A percentile compares a stretch with the other conserved stretches of the same genome.
Evolutionary conservation across 306 rosid genomes (phyloP).

Genomic region (Citrullus amarus): DNA sequence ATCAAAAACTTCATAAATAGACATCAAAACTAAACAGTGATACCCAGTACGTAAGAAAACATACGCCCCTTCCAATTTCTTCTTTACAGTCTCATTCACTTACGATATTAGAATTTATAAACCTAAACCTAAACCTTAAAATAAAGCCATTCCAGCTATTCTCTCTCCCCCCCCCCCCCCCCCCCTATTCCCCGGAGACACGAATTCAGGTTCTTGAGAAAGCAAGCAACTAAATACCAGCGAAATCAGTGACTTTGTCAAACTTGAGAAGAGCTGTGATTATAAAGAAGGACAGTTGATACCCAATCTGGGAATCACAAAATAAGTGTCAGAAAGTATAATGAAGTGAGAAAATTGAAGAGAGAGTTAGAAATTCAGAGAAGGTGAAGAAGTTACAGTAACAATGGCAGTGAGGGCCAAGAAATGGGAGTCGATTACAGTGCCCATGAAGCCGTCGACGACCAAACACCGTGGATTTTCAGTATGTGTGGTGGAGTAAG

Average conservation of each 20-base stretch:
- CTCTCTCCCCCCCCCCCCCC: background rate
- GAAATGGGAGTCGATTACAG: slow-evolving; percentile 74
- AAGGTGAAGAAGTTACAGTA: slow-evolving; percentile 33
- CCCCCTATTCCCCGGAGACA: background rate
- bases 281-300: slow-evolving; percentile 64
- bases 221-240: slow-evolving; percentile 32
- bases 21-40: background rate
- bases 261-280: slow-evolving; percentile 88
- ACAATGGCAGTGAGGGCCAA: slow-evolving; percentile 72
- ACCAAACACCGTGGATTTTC: background rate
- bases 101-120: background rate
- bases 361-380: background rate
- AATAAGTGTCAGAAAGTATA: background rate
- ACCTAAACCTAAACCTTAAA: too few species aligned
- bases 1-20: background rate
- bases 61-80: background rate
- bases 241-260: slow-evolving; percentile 94
- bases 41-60: background rate
- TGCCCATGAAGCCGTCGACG: slow-evolving; percentile 34
- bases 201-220: background rate
- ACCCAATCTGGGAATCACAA: slow-evolving; percentile 39
- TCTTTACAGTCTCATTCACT: background rate
- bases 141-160: background rate
- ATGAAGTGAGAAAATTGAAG: background rate
- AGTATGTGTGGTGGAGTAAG: background rate